These are phyloP conservation scores for Saksenaea vasiformis DNA, from an alignment of 371 early-diverging fungal species.

Conservation along the genomic window DNA sequence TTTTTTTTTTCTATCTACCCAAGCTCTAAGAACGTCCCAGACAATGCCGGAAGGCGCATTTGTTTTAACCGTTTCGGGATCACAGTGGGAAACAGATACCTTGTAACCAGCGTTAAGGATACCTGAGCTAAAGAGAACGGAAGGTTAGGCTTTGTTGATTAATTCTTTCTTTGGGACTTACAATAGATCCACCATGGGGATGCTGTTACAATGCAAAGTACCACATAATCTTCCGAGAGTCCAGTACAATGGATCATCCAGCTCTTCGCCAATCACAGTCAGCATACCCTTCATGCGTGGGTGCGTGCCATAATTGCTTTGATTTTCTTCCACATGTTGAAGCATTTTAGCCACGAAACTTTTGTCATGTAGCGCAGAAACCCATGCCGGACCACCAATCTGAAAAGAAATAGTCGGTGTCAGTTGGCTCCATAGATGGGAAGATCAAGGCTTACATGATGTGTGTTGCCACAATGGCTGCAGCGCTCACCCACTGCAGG, in stretches of 20 bases:
- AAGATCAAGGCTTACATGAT: constrained; percentile 56
- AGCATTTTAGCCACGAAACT: constrained; percentile 78
- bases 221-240: constrained; percentile 63
- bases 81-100: constrained; percentile 92
- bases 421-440: neutral
- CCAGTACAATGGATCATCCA: constrained; percentile 85
- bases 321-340: constrained; percentile 62
- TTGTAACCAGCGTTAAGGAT: constrained; percentile 91
- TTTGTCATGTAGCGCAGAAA: constrained; percentile 80
- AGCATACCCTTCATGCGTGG: constrained; percentile 96
- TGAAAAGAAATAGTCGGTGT: constrained; percentile 23
- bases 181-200: constrained; percentile 42
- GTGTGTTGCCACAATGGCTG: constrained; percentile 68
- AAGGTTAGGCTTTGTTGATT: neutral
- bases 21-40: constrained; percentile 92
- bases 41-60: constrained; percentile 88
- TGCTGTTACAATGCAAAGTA: constrained; percentile 69
- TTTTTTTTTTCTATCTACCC: constrained; percentile 38
- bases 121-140: constrained; percentile 68
- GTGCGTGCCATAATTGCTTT: constrained; percentile 70
- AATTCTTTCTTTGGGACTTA: constrained; percentile 11
- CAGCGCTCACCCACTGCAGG: constrained; percentile 69
- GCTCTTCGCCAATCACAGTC: constrained; percentile 86
- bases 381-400: constrained; percentile 98
- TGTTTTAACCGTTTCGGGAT: constrained; percentile 90